Evolutionary conservation across 352 stramenopile genomes (phyloP).

Genomic region (Globisporangium solare): DNA sequence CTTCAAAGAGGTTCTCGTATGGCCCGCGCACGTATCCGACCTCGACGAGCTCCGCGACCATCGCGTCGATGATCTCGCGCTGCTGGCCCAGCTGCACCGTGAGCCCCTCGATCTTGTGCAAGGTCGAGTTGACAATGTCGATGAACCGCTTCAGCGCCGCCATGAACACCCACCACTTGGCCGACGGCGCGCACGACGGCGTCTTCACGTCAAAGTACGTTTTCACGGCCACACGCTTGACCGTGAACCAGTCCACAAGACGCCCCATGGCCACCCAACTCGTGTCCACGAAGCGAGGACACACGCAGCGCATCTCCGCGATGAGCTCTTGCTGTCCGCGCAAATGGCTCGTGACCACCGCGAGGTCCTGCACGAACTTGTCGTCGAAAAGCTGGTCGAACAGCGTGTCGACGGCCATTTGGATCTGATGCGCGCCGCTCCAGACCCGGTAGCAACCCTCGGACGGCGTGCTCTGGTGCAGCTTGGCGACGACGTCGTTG

Average conservation of each 20-base stretch:
- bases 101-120: constrained; percentile 6
- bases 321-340: constrained; percentile 10
- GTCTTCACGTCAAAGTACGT: constrained; percentile 11
- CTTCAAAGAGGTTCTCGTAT: constrained; percentile 9
- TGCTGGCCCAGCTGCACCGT: constrained; percentile 11
- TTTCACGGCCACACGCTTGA: constrained; percentile 10
- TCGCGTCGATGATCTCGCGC: constrained; percentile 6
- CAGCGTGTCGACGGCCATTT: constrained; percentile 1
- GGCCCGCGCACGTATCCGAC: constrained; percentile 15
- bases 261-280: constrained; percentile 11
- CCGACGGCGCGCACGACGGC: constrained; percentile 8
- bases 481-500: constrained; percentile 2
- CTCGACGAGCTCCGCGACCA: constrained; percentile 12
- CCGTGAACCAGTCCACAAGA: constrained; percentile 14
- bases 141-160: constrained; percentile 14
- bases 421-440: constrained; percentile 14
- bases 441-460: constrained; percentile 12
- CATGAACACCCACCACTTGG: constrained; percentile 15
- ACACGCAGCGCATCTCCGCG: constrained; percentile 5
- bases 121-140: constrained; percentile 7
- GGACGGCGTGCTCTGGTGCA: constrained; percentile 3
- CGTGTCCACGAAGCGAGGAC: constrained; percentile 14
- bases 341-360: constrained; percentile 9
- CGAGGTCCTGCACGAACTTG: constrained; percentile 6
- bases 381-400: constrained; percentile 15